Conservation (phyloP, 805 yeast species). For the Hanseniaspora taiwanica region DNA sequence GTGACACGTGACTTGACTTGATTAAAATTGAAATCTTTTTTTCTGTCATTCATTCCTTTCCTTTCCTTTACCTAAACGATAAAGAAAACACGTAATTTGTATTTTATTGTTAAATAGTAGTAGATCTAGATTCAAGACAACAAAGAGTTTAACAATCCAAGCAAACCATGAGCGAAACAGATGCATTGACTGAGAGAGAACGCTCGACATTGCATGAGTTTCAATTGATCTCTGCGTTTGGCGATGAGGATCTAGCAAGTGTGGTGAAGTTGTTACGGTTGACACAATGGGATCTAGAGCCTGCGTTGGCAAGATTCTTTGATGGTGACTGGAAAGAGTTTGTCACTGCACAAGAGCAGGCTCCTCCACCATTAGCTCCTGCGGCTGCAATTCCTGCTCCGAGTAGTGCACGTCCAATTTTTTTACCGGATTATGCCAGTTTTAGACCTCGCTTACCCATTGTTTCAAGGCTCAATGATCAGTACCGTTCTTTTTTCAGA, state of each 20-base stretch:
- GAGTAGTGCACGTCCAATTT: no score
- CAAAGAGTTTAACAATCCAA: no score
- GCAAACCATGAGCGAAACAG: background rate
- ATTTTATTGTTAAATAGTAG: no score
- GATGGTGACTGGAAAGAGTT: slow-evolving; percentile 36
- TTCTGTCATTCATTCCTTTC: no score
- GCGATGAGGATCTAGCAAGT: slow-evolving; percentile 33
- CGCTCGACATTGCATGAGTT: slow-evolving; percentile 34
- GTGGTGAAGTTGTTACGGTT: slow-evolving; percentile 34
- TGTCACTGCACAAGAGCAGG: slow-evolving; percentile 5
- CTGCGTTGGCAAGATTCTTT: slow-evolving; percentile 46
- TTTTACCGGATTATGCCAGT: background rate
- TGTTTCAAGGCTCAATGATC: background rate
- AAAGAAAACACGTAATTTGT: no score
- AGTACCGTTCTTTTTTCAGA: background rate
- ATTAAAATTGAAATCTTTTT: no score
- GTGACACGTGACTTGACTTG: no score
- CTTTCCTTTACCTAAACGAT: no score
- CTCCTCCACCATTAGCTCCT: background rate
- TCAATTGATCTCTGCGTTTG: slow-evolving; percentile 36
- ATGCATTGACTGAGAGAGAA: slow-evolving; percentile 18
- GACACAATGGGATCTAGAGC: slow-evolving; percentile 49
- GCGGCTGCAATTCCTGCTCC: no score
- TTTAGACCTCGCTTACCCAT: background rate
- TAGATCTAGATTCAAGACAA: no score